Base-by-base conservation (phyloP, 768 basidiomycete species). In the Amylocystis lapponica region DNA sequence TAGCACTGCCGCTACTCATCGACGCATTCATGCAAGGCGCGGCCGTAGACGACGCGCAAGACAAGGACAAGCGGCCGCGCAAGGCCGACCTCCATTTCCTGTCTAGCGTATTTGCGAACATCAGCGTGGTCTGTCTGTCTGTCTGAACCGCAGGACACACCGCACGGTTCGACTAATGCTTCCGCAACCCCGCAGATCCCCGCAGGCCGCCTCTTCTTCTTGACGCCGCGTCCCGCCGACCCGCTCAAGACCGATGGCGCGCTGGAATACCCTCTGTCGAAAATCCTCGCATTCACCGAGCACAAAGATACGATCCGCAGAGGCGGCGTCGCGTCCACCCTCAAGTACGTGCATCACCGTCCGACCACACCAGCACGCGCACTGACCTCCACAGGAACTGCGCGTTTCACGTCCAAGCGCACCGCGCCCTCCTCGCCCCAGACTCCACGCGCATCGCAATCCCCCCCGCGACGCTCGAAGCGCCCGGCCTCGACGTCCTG, bases 61-160 rank as follows among this genome's bases (percentile, higher is more conserved):
- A 78, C 20, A 59, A 67, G 1, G 67, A 70, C 20, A 72, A 75
- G 53, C 70, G 73, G 36, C 59, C 63, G 31, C 68, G 82, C 34
- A 93, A 92, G 65, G 90, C 82, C 36, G 72, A 84, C 35, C 72
- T 95, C 14, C 86, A 98, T 65, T 98, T 98, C 64, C 69, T 98
- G 17, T 82, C 94, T 1, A 89, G 84, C 50, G 95, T 97, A 11
- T 96, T 97, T 57, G 92, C 93, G 10, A 98, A 98, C 59, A 64
- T 96, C 43, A 86, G 78, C 39, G 75, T 78, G 51, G 94, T 93
- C 57, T 56, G 81, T 69, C 14, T 9, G 22, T 37, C 20, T 8
- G 36, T 12, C 20, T 22, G 11, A 8, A 20, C 22, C 8, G 11
- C 16, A 25, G 25, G 8, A 20, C 34, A 39, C 26, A 35, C n/a